Evolutionary conservation across 2,329 filamentous ascomycete genomes (phyloP).

Genomic region (Teratosphaeria pseudoeucalypti): DNA sequence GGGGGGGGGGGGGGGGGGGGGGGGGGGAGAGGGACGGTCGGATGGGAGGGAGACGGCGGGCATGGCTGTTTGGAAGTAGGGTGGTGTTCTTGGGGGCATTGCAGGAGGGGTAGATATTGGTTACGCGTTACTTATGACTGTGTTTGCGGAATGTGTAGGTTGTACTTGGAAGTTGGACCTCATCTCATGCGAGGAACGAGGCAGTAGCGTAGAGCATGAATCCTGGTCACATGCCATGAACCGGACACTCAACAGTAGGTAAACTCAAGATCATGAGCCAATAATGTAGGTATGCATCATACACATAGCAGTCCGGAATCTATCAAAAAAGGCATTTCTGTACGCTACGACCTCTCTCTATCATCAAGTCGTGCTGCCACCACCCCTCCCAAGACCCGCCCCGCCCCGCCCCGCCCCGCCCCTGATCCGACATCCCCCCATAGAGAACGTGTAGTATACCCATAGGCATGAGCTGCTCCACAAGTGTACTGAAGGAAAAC

Average conservation of each 20-base stretch:
- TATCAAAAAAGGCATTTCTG: neutral
- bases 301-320: neutral
- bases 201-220: neutral
- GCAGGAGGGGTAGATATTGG: neutral
- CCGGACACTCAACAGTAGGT: too few relatives aligned
- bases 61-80: constrained; percentile 28
- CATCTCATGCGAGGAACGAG: neutral
- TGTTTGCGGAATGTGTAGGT: neutral
- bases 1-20: too few relatives aligned
- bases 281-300: neutral
- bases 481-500: neutral
- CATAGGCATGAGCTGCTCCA: neutral
- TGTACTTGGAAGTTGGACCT: neutral
- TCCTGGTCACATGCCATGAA: neutral
- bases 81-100: constrained; percentile 9
- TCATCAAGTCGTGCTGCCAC: neutral
- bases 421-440: neutral
- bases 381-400: neutral
- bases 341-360: neutral
- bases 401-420: too few relatives aligned
- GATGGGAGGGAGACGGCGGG: constrained; percentile 8
- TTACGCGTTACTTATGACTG: neutral
- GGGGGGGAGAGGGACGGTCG: constrained; percentile 4
- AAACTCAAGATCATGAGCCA: too few relatives aligned
- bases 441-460: neutral